These are phyloP conservation scores for Elsinoe fawcettii DNA, from an alignment of 2,329 filamentous ascomycete genomes.

Conservation along the genomic window DNA sequence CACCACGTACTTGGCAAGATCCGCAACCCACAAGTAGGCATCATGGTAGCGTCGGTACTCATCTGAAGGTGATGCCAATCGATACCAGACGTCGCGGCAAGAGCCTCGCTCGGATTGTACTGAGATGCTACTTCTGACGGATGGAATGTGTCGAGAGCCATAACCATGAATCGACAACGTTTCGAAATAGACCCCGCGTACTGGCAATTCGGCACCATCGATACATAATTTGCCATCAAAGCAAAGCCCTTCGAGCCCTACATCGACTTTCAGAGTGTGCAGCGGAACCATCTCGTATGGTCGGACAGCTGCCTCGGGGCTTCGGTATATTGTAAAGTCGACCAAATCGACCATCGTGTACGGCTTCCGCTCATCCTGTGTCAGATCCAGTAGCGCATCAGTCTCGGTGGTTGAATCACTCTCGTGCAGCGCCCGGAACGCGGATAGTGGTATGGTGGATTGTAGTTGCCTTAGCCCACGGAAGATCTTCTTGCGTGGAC, in stretches of 20 bases:
- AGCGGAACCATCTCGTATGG: constrained; percentile 47
- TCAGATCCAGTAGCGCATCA: neutral
- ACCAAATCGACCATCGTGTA: neutral
- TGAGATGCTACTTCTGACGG: constrained; percentile 44
- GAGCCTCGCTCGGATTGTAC: constrained; percentile 46
- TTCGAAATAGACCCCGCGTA: constrained; percentile 50
- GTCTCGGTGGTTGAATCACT: neutral
- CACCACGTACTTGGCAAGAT: constrained; percentile 63
- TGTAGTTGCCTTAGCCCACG: neutral
- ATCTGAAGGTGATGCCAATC: constrained; percentile 45
- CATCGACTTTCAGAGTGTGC: constrained; percentile 43
- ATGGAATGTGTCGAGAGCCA: constrained; percentile 43
- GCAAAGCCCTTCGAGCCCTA: constrained; percentile 36
- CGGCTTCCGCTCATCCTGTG: neutral
- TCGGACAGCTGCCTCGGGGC: neutral
- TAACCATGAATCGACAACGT: constrained; percentile 61
- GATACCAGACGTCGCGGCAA: constrained; percentile 53
- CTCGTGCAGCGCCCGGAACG: neutral
- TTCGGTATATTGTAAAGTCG: constrained; percentile 8
- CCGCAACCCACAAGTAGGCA: constrained; percentile 62
- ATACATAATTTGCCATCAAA: constrained; percentile 49
- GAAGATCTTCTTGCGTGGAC: neutral
- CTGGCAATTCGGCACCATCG: constrained; percentile 36
- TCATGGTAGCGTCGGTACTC: constrained; percentile 57
- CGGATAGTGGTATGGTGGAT: neutral